A percentile compares a stretch with the other conserved stretches of the same genome.
phyloP scores from a whole-genome alignment of 306 rosid genomes.

The Lagenaria siceraria region DNA sequence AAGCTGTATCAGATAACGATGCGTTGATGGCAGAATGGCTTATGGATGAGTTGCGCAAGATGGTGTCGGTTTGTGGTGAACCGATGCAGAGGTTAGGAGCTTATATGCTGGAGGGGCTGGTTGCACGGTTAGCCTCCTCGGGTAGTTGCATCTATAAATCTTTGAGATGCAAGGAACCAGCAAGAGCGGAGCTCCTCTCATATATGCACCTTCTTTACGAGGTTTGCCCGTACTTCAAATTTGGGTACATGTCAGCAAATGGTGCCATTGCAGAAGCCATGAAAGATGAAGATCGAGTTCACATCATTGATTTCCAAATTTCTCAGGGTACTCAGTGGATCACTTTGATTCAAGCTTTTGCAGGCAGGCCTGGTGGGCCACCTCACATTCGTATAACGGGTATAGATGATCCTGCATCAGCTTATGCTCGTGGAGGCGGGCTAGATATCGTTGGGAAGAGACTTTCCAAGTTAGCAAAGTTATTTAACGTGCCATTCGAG shows the following conservation, averaged over 20 bases:
- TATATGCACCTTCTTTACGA: constrained; percentile 83
- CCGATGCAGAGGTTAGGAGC: constrained; percentile 97
- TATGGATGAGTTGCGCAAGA: constrained; percentile 59
- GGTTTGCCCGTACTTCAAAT: constrained; percentile 92
- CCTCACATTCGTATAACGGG: constrained; percentile 95
- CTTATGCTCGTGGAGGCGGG: constrained; percentile 93
- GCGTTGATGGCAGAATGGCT: constrained; percentile 56
- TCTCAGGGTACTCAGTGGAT: constrained; percentile 94
- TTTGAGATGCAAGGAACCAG: constrained; percentile 75
- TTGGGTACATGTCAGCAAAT: constrained; percentile 94
- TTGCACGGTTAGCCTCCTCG: constrained; percentile 48
- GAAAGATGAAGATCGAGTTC: constrained; percentile 74
- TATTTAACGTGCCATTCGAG: constrained; percentile 70
- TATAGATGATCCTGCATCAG: constrained; percentile 65
- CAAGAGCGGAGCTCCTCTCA: constrained; percentile 59
- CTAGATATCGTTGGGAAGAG: constrained; percentile 59
- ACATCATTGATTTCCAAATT: constrained; percentile 88
- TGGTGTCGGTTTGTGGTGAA: constrained; percentile 89
- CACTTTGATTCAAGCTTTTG: constrained; percentile 89
- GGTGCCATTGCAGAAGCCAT: constrained; percentile 99
- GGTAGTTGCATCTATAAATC: constrained; percentile 75
- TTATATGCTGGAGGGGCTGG: constrained; percentile 91
- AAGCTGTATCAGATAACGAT: constrained; percentile 64
- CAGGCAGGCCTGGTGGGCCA: constrained; percentile 96
- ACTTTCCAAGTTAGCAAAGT: constrained; percentile 59